Evolutionary conservation across 2,329 filamentous ascomycete species (phyloP).

Genomic region (Zymoseptoria tritici): DNA sequence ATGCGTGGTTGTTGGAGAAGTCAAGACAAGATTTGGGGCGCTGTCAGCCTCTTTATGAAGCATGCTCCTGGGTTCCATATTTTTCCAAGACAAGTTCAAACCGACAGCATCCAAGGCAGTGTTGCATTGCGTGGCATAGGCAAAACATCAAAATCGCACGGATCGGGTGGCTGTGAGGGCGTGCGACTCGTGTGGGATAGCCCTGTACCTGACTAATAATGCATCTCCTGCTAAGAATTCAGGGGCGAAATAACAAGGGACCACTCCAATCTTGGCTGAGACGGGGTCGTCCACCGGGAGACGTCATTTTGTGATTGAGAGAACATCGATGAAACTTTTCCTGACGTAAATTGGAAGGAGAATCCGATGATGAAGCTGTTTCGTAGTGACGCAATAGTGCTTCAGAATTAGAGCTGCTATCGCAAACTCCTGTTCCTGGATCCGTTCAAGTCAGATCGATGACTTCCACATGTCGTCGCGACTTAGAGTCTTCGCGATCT

Average conservation of each 20-base stretch:
- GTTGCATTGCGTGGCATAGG: background rate
- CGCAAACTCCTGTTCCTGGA: background rate
- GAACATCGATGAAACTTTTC: conserved; percentile 1
- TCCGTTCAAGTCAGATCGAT: conserved; percentile 14
- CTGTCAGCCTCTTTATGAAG: conserved; percentile 1
- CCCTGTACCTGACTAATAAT: background rate
- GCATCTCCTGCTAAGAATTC: background rate
- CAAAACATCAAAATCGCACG: background rate
- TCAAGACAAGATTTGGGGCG: background rate
- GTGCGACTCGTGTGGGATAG: background rate
- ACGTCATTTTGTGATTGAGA: background rate
- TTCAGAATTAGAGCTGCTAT: background rate
- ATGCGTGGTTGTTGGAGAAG: background rate
- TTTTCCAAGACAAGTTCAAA: background rate
- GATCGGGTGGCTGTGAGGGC: background rate
- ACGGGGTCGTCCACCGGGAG: background rate
- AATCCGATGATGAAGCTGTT: background rate
- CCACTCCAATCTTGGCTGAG: background rate
- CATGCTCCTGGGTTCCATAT: background rate
- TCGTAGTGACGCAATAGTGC: background rate
- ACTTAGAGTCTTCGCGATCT: background rate
- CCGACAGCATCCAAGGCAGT: background rate
- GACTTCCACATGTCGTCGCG: background rate
- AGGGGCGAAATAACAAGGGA: background rate
- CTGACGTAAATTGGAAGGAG: background rate